phyloP scores from a whole-genome alignment of 345 rosid species.

The Boechera divaricarpa region DNA sequence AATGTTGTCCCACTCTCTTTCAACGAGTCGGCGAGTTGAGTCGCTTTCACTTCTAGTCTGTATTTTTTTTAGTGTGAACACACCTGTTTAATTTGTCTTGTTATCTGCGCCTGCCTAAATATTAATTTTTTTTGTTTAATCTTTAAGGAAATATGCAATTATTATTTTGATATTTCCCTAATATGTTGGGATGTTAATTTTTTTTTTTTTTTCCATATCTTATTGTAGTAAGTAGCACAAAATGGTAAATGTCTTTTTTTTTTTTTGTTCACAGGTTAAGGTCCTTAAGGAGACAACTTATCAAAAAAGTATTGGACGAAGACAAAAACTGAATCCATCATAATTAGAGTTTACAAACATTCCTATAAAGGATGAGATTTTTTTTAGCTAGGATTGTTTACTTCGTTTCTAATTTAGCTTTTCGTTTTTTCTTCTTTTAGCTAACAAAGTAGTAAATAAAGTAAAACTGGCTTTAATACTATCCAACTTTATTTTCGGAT shows the following conservation, averaged over 20 bases:
- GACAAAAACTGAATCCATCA: not conserved
- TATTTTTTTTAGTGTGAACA: not conserved
- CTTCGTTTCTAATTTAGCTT: not conserved
- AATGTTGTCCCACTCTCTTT: conserved; percentile 13
- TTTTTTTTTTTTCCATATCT: no score
- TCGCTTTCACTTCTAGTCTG: conserved; percentile 26
- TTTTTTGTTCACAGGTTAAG: no score
- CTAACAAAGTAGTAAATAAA: no score
- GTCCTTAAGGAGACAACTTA: no score
- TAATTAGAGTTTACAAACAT: not conserved
- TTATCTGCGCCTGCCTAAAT: conserved; percentile 2
- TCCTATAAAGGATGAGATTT: not conserved
- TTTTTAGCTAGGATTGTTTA: not conserved
- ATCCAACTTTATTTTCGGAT: no score
- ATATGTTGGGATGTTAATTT: no score
- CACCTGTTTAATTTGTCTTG: conserved; percentile 38
- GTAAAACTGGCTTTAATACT: no score
- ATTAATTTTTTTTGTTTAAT: not conserved
- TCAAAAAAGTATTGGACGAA: no score
- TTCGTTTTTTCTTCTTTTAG: no score
- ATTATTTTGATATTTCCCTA: not conserved
- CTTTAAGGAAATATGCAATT: no score
- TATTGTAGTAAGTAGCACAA: no score
- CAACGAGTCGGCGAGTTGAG: conserved; percentile 35
- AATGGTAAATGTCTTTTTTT: no score